Evolutionary conservation across 2,329 filamentous ascomycete species (phyloP), one percentile per base, ranked within the genome.

Genomic region (Calonectria henricotiae): DNA sequence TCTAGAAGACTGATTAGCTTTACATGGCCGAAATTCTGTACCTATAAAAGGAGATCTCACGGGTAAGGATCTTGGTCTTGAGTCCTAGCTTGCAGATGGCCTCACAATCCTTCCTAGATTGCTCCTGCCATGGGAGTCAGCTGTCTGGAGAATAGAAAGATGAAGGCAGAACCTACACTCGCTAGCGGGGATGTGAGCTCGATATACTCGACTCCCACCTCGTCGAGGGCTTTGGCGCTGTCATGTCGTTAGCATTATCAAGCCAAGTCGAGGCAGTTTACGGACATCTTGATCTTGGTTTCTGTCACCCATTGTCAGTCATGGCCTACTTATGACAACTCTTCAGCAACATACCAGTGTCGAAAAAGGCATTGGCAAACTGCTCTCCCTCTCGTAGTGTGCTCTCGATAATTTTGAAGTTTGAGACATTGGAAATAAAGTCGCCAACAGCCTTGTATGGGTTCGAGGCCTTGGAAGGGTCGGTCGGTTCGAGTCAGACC

Each of bases 11-110:
- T 25, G 39, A 9, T 39, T 46, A 44, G 54, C 32, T 58, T 46
- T 32, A 47, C 35, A 37, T 44, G 49, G 3, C 17, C 12, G 7
- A 20, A 20, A 20, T 20, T 20, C 20, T 20, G 1, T 20, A 30
- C 3, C 43, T 23, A 17, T 23, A 39, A 7, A 27, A 25, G n/a
- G 32, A 6, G 25, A 23, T 32, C 71, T 32, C 20, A 78, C 75
- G 78, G n/a, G 79, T 80, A 0, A 80, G 71, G 65, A 82, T 80
- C 77, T 82, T 82, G 74, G 90, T 89, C 92, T 94, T 95, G 83
- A 98, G 90, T 74, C 95, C 95, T 65, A 98, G 92, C 88, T 95
- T 94, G 92, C 94, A 97, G 80, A 98, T 98, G 68, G 92, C 91
- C 85, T 96, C 92, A 83, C 94, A 98, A 85, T 98, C 96, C 79